Percentiles rank a stretch among this genome's conserved stretches.
Evolutionary conservation across 2,329 filamentous ascomycete species (phyloP).

Genomic region (Gyromitra esculenta): DNA sequence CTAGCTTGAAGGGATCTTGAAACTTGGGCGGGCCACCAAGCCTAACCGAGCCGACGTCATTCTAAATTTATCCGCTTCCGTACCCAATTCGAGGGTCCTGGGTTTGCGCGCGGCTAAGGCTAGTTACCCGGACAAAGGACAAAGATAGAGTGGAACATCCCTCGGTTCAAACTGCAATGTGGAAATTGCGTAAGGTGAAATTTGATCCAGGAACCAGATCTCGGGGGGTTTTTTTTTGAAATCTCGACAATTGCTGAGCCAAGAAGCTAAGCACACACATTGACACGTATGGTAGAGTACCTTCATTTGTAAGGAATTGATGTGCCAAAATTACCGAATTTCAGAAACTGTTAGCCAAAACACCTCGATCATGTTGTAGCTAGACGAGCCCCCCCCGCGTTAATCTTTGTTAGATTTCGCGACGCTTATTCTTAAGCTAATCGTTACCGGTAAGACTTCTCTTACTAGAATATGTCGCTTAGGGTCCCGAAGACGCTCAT

Average conservation of each 20-base stretch:
- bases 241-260: neutral
- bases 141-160: constrained; percentile 9
- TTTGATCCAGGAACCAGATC: neutral
- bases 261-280: neutral
- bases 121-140: neutral
- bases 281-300: neutral
- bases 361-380: neutral
- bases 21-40: constrained; percentile 21
- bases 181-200: constrained; percentile 6
- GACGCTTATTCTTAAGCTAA: neutral
- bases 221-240: too few relatives aligned
- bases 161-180: neutral
- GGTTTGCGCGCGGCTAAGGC: constrained; percentile 17
- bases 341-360: neutral
- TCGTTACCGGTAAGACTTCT: neutral
- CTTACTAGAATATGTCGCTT: neutral
- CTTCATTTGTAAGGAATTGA: neutral
- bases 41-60: constrained; percentile 33
- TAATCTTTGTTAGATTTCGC: neutral
- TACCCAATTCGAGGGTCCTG: neutral
- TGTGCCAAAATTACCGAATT: neutral
- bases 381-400: neutral
- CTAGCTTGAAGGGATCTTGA: constrained; percentile 18
- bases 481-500: neutral
- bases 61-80: constrained; percentile 21